Base-by-base conservation (phyloP, 2,329 filamentous ascomycete genomes). In the Didymella lethalis region DNA sequence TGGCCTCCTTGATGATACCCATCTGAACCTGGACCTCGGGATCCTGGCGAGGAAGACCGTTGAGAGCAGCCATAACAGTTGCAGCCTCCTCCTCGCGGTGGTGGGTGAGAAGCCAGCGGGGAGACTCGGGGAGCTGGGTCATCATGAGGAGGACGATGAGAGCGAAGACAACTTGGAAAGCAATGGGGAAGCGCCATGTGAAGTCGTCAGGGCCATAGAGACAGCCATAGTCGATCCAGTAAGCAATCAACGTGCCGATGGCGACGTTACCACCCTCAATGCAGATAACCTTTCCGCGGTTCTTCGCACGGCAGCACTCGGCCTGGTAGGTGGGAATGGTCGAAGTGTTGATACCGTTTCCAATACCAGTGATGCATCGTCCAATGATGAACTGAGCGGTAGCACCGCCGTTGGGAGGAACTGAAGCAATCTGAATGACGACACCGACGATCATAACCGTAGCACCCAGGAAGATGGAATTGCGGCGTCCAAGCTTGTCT, bases 1-100 rank as follows among this genome's bases (percentile, higher is more conserved):
- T 76, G 52, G 73, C 73, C 64, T 92, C 88, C 14, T 86, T 76
- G 14, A 90, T 87, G 0, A 89, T 85, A 38, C 87, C 83, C 69
- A 85, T 83, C 75, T 90, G 86, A 10, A 81, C 63, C 49, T 82
- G 77, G 3, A 86, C 86, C 66, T 87, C 83, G 6, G 79, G 76
- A 63, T 85, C 82, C 43, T 86, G 81, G 81, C 65, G 64, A 47
- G 84, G 68, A 32, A 71, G 70, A 16, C 79, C 80, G 52, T 76
- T 77, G 20, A 85, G 77, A 11, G 80, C 81, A 18, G 82, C 81
- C 46, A 85, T 76, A 16, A 84, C 82, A 75, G 55, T 71, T 18
- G 65, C 61, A 26, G 82, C 83, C 64, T 85, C 82, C 32, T 82
- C 75, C 38, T 82, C 73, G 32, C 79, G 65, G 53, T 73, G 67